Conservation (phyloP, 2,329 filamentous ascomycete genomes). For the Dryadomyces quercus-mongolicae region DNA sequence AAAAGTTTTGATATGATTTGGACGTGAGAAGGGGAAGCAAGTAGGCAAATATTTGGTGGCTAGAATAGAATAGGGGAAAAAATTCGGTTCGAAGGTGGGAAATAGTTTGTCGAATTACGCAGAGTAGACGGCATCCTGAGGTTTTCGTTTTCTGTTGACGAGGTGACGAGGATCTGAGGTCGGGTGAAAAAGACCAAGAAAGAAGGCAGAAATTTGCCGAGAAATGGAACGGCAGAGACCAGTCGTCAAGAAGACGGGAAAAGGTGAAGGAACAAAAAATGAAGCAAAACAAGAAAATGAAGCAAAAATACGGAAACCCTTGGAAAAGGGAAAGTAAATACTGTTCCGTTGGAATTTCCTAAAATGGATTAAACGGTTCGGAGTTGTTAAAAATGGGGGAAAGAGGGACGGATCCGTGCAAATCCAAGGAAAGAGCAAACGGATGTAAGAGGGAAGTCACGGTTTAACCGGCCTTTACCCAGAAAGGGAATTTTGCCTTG, state of each 20-base stretch:
- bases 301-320: too few species aligned
- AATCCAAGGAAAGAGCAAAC: neutral
- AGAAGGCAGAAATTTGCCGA: neutral
- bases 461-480: neutral
- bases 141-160: neutral
- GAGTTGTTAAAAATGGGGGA: neutral
- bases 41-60: neutral
- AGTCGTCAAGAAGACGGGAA: neutral
- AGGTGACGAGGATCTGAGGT: neutral
- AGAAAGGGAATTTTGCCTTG: neutral
- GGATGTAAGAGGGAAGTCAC: neutral
- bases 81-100: neutral
- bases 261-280: neutral
- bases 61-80: neutral
- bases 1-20: neutral
- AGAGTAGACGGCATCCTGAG: neutral
- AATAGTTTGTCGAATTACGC: neutral
- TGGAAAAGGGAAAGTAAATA: neutral
- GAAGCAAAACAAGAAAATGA: neutral
- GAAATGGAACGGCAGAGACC: neutral
- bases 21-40: neutral
- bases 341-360: neutral
- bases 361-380: neutral
- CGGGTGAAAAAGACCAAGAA: neutral
- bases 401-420: neutral